A percentile compares a stretch with the other conserved stretches of the same genome.
Evolutionary conservation across 1,284 basidiomycete genomes (phyloP).

Genomic region (Ceratobasidium sp.): DNA sequence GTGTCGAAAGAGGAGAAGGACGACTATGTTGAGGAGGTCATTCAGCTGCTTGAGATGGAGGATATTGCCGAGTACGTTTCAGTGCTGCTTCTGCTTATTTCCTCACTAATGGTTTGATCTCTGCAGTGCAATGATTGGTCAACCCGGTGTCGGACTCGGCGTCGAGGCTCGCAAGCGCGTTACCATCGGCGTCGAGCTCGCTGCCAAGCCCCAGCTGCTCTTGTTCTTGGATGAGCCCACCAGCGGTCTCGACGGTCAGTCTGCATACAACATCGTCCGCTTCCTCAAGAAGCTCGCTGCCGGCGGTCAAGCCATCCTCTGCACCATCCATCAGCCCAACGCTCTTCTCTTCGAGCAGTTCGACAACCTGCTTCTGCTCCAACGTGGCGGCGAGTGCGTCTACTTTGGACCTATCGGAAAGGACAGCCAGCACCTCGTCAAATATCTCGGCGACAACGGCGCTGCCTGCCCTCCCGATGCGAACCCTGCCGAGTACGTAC

Average conservation of each 20-base stretch:
- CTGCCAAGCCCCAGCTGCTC: constrained; percentile 65
- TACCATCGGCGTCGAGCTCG: constrained; percentile 69
- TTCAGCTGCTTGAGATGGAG: constrained; percentile 61
- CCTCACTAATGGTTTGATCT: neutral
- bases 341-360: constrained; percentile 64
- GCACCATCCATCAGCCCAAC: constrained; percentile 63
- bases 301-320: constrained; percentile 75
- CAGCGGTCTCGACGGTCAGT: constrained; percentile 66
- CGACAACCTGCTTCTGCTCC: constrained; percentile 61
- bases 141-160: constrained; percentile 60
- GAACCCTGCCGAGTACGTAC: constrained; percentile 63
- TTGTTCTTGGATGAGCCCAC: constrained; percentile 66
- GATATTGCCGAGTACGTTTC: constrained; percentile 61
- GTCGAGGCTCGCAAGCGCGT: constrained; percentile 66
- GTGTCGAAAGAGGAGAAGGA: constrained; percentile 62
- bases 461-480: constrained; percentile 60
- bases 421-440: constrained; percentile 61
- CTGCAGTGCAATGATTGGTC: constrained; percentile 57
- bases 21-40: constrained; percentile 62
- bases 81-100: constrained; percentile 51
- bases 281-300: constrained; percentile 75
- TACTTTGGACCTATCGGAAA: constrained; percentile 66
- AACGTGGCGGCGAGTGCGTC: constrained; percentile 62
- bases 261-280: constrained; percentile 65
- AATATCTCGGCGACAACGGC: constrained; percentile 64